Evolutionary conservation across 495 filamentous ascomycete species (phyloP), one percentile per base, ranked within the genome.

Genomic region (Jackrogersella minutella): DNA sequence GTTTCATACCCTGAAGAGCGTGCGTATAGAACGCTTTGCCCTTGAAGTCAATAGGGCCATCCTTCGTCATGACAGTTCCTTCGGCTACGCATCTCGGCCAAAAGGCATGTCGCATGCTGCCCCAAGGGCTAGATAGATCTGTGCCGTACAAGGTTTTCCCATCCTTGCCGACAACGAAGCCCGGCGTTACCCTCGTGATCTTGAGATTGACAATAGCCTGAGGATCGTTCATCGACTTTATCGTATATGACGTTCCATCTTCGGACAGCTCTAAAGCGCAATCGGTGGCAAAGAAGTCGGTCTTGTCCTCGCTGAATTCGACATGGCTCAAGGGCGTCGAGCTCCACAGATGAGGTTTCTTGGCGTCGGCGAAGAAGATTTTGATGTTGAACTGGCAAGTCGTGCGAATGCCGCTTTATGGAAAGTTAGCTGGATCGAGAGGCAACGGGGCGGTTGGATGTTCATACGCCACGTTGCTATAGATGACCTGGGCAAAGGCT

Each of bases 1-100:
- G 95, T 82, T 98, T 99, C 96, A 98, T 98, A 66, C 93, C 95
- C 76, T 99, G 95, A 36, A 98, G 81, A 30, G 92, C 93, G 75
- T 92, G 88, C 66, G 87, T 81, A 76, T 93, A 91, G 64, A 96
- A 78, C 21, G 86, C 93, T 62, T 80, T 85, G 39, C 95, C 95
- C 55, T 85, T 88, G 75, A 96, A 87, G 72, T 97, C 88, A 34
- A 96, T 80, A n/a, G 88, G 88, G 52, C 92, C 89, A 37, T 89
- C 87, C 76, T 92, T 88, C 43, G 92, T 97, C 65, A 91, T 86
- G 70, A 98, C 91, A 50, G 78, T 91, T 14, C 95, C 95, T 79
- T 92, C 88, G 13, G 91, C 86, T 10, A 78, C 81, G 73, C 90
- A 93, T 62, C 93, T 84, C 17, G 96, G 93, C 95, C 96, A 99